Conservation (phyloP, 2,329 filamentous ascomycete genomes). For the Sphaerulina musiva region DNA sequence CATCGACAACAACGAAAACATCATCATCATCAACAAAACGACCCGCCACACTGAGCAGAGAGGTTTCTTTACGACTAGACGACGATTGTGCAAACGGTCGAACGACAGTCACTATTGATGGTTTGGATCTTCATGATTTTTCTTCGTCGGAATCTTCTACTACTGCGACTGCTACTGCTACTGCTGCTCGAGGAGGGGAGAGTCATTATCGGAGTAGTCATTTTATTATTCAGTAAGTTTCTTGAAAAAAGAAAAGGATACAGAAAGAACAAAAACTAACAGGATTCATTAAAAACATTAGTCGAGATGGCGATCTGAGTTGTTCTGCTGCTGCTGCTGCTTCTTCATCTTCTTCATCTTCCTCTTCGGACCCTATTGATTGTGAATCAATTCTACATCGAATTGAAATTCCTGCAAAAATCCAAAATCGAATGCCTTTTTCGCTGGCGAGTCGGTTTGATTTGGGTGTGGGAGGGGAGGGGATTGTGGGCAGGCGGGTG, state of each 20-base stretch:
- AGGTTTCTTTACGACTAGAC: conserved; percentile 22
- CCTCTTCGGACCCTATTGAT: background rate
- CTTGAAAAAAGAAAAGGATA: background rate
- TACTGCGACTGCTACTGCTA: background rate
- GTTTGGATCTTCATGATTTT: conserved; percentile 3
- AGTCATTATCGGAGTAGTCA: background rate
- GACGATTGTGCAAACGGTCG: conserved; percentile 2
- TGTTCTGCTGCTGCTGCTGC: background rate
- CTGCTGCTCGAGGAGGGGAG: no score
- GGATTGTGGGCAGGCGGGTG: conserved; percentile 26
- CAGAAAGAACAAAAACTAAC: no score
- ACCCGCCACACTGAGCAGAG: conserved; percentile 10
- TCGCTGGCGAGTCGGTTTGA: conserved; percentile 20
- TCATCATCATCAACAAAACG: background rate
- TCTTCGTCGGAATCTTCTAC: no score
- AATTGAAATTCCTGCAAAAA: conserved; percentile 12
- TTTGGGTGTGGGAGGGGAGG: conserved; percentile 26
- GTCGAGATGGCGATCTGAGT: conserved; percentile 24
- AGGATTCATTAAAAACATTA: no score
- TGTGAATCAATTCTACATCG: conserved; percentile 15
- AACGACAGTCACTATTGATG: conserved; percentile 23
- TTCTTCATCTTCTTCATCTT: no score
- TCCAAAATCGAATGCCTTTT: conserved; percentile 12
- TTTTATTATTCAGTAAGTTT: conserved; percentile 23
- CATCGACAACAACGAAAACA: no score